Conservation (phyloP, 2,329 filamentous ascomycete genomes). For the Cadophora luteo-olivacea region DNA sequence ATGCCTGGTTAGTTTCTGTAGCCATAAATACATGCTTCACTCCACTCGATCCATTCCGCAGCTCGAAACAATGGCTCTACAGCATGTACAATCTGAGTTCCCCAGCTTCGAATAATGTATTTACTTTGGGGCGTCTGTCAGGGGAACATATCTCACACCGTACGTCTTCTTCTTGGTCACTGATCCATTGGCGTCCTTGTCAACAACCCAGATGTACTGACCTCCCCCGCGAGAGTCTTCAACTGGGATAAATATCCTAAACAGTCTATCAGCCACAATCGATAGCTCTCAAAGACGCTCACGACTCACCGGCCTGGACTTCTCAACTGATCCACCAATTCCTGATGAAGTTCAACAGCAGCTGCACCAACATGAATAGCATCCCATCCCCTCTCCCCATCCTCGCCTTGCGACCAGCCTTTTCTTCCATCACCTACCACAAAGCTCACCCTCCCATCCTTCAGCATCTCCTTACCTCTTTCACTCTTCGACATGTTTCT, state of each 20-base stretch:
- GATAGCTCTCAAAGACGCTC: background rate
- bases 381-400: slow-evolving; percentile 71
- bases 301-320: slow-evolving; percentile 68
- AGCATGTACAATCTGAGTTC: background rate
- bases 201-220: slow-evolving; percentile 77
- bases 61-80: background rate
- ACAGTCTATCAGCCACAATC: background rate
- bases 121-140: slow-evolving; percentile 69
- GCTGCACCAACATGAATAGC: slow-evolving; percentile 95
- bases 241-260: slow-evolving; percentile 78
- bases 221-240: slow-evolving; percentile 53
- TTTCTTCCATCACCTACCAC: slow-evolving; percentile 76
- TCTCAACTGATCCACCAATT: slow-evolving; percentile 78
- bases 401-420: slow-evolving; percentile 59
- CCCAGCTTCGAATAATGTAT: background rate
- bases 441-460: slow-evolving; percentile 71
- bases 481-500: slow-evolving; percentile 69
- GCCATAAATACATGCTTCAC: background rate
- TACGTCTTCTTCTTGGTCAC: slow-evolving; percentile 68
- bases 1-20: background rate
- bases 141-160: slow-evolving; percentile 77
- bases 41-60: background rate
- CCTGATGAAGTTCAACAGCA: slow-evolving; percentile 73
- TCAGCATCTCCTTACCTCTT: slow-evolving; percentile 65
- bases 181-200: slow-evolving; percentile 71